phyloP scores from a whole-genome alignment of 2,329 filamentous ascomycete genomes.

The Calonectria pauciramosa region DNA sequence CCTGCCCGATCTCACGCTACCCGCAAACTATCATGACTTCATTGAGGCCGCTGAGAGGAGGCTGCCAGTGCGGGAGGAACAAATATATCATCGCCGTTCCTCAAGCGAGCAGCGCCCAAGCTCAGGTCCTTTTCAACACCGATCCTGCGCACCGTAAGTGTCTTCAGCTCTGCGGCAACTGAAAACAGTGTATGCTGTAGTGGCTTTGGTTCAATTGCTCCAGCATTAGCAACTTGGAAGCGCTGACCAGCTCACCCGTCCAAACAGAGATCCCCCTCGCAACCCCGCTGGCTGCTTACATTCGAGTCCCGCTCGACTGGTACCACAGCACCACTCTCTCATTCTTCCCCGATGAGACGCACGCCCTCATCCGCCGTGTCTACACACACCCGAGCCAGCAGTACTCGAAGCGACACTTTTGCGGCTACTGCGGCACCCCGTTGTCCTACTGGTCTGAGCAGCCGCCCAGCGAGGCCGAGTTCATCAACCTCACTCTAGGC shows the following conservation, averaged over 20 bases:
- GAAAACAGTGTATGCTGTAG: background rate
- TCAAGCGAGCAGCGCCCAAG: constrained; percentile 64
- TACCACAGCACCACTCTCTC: constrained; percentile 83
- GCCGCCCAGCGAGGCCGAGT: constrained; percentile 78
- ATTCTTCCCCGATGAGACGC: constrained; percentile 83
- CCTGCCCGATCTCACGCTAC: background rate
- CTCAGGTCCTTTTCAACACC: constrained; percentile 82
- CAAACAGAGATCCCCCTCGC: constrained; percentile 74
- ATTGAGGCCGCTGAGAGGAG: constrained; percentile 74
- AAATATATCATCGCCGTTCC: constrained; percentile 83
- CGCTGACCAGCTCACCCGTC: constrained; percentile 26
- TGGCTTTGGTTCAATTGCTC: constrained; percentile 2
- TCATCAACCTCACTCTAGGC: constrained; percentile 85
- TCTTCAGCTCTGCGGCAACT: background rate
- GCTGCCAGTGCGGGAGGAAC: constrained; percentile 89
- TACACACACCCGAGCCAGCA: constrained; percentile 73
- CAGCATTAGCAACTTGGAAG: background rate
- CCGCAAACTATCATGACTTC: constrained; percentile 57
- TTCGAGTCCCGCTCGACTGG: constrained; percentile 85
- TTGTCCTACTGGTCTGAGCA: constrained; percentile 87
- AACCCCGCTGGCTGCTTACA: constrained; percentile 82
- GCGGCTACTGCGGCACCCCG: constrained; percentile 91
- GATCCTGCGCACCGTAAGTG: constrained; percentile 79
- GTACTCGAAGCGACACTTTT: constrained; percentile 82
- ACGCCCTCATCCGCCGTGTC: constrained; percentile 73